Evolutionary conservation across 306 rosid genomes (phyloP).

Genomic region (Gleditsia sinensis): DNA sequence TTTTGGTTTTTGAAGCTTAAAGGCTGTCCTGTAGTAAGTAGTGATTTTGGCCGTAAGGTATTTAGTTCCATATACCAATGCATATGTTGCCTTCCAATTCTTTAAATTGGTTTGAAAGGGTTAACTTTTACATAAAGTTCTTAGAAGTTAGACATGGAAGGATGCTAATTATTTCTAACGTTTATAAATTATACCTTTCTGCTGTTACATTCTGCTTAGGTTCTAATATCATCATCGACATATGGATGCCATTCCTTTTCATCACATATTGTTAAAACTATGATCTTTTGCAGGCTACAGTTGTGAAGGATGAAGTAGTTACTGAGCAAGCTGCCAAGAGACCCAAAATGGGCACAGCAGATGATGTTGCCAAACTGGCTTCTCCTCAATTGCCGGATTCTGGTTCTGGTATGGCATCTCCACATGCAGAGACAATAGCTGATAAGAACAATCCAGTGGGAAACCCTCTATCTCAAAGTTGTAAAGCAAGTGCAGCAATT

Average conservation of each 20-base stretch:
- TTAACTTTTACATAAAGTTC: slow-evolving; percentile 13
- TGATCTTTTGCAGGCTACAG: slow-evolving; percentile 66
- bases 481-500: slow-evolving; percentile 53
- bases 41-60: slow-evolving; percentile 11
- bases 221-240: background rate
- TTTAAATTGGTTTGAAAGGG: slow-evolving; percentile 21
- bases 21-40: slow-evolving; percentile 13
- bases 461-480: slow-evolving; percentile 49
- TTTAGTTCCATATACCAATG: slow-evolving; percentile 8
- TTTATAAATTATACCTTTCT: background rate
- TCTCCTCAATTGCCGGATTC: slow-evolving; percentile 60
- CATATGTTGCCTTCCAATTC: slow-evolving; percentile 24
- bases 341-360: slow-evolving; percentile 56
- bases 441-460: slow-evolving; percentile 58
- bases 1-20: slow-evolving; percentile 26
- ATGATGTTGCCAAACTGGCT: slow-evolving; percentile 58
- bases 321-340: slow-evolving; percentile 73
- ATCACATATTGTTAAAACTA: slow-evolving; percentile 22
- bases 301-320: slow-evolving; percentile 63
- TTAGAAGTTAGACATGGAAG: slow-evolving; percentile 4
- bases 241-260: background rate
- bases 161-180: slow-evolving; percentile 5
- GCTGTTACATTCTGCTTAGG: background rate
- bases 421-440: slow-evolving; percentile 47
- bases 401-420: slow-evolving; percentile 42